Base-by-base conservation (phyloP, 441 rosid species). In the Gossypium laxum region DNA sequence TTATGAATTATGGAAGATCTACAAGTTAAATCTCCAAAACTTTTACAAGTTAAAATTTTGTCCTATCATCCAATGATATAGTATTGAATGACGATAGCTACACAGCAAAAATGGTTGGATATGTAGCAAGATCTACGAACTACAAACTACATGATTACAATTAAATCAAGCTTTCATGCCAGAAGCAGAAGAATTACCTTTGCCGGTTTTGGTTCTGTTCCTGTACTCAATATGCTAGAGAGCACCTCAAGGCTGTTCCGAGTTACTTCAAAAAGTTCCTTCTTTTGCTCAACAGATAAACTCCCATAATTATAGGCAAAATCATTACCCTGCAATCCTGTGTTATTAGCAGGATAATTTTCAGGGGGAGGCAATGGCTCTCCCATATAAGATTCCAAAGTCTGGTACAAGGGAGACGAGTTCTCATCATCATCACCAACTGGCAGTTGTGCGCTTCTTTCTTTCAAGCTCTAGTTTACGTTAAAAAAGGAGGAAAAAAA, bases 161-260 rank as follows among this genome's bases (percentile, higher is more conserved):
- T 56, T 67, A 18, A 62, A 34, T 15, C 15, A 10, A 17, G 47
- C 30, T 41, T 51, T 41, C 47, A 15, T 2, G 26, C 48, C 8
- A 22, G 34, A 45, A 75, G 56, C 64, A 51, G 26, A 54, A 41
- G 19, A 56, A 69, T 75, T 81, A 89, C 96, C 95, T 86, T 80
- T 0, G 79, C 58, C 34, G 89, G 78, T 65, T 87, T 82, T 8
- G 85, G 86, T 43, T 87, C 86, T 17, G 82, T 79, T 55, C 89
- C 88, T 12, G 81, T 75, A 61, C 76, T 87, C 83, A 88, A 75
- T 75, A 88, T 83, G 81, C 95, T 89, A 26, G 88, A 86, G 50
- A 90, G 91, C 79, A 90, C 83, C 32, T 90, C 96, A 67, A 92
- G 81, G 76, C 91, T 90, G 89, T 89, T 90, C 48, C 91, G 74